phyloP scores from a whole-genome alignment of 441 rosid genomes.

The Theobroma grandiflorum region DNA sequence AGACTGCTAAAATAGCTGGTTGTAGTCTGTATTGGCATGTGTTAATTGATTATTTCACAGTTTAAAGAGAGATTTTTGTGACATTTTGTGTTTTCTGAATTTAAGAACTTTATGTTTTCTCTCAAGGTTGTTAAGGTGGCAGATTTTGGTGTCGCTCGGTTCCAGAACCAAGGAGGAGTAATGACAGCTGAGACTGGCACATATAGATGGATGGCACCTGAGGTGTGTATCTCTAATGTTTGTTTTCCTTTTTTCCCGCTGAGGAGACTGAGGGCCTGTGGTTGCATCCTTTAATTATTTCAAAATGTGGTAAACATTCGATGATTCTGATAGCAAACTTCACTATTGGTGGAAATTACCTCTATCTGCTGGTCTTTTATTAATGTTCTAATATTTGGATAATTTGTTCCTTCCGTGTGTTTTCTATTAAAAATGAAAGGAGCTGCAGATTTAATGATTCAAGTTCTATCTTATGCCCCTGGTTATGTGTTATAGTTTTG shows the following conservation, averaged over 20 bases:
- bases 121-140: slow-evolving; percentile 80
- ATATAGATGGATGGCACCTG: slow-evolving; percentile 95
- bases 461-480: neutral
- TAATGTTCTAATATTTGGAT: slow-evolving; percentile 16
- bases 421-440: slow-evolving; percentile 6
- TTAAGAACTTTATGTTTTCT: slow-evolving; percentile 21
- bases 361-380: neutral
- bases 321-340: neutral
- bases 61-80: neutral
- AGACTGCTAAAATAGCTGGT: slow-evolving; percentile 16
- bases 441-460: neutral
- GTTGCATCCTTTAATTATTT: slow-evolving; percentile 7
- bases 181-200: slow-evolving; percentile 92
- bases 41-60: neutral
- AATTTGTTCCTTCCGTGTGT: neutral
- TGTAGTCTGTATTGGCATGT: neutral
- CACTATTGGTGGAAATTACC: slow-evolving; percentile 4
- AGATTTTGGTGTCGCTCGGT: slow-evolving; percentile 87
- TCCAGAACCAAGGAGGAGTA: slow-evolving; percentile 70
- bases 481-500: neutral
- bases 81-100: neutral
- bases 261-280: neutral
- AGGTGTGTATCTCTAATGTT: slow-evolving; percentile 50
- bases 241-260: neutral
- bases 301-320: slow-evolving; percentile 13